A percentile compares a stretch with the other conserved stretches of the same genome.
Conservation (phyloP, 1,284 basidiomycete species). For the Mycena sp. region DNA sequence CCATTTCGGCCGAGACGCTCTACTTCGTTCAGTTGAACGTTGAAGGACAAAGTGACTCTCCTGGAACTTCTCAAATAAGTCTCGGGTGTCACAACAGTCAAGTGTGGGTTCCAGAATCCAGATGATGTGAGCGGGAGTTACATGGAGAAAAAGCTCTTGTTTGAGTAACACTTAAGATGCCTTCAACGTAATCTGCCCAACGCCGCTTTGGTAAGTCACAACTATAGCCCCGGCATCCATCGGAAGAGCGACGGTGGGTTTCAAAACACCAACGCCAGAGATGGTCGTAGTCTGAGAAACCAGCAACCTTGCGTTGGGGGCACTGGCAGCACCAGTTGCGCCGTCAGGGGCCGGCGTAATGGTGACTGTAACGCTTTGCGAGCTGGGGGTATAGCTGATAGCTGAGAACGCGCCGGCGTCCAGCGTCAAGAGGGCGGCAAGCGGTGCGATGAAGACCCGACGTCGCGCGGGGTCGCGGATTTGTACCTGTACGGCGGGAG, state of each 20-base stretch:
- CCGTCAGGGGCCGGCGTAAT: slow-evolving; percentile 52
- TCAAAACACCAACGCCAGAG: slow-evolving; percentile 51
- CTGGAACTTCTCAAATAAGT: too few species aligned
- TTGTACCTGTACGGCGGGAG: slow-evolving; percentile 53
- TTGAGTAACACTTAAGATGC: slow-evolving; percentile 2
- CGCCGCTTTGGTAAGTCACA: slow-evolving; percentile 53
- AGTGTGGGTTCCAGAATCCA: too few species aligned
- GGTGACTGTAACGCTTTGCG: slow-evolving; percentile 50
- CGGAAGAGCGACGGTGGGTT: slow-evolving; percentile 48
- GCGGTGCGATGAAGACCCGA: slow-evolving; percentile 61
- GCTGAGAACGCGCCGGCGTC: slow-evolving; percentile 67
- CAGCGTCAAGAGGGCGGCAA: slow-evolving; percentile 56
- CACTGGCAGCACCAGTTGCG: slow-evolving; percentile 52
- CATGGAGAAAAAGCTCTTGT: not conserved
- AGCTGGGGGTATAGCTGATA: slow-evolving; percentile 51
- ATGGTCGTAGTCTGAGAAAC: slow-evolving; percentile 55
- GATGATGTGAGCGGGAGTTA: too few species aligned
- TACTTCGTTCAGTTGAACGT: too few species aligned
- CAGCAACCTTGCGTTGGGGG: slow-evolving; percentile 56
- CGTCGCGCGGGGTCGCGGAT: slow-evolving; percentile 59
- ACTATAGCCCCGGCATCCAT: slow-evolving; percentile 61
- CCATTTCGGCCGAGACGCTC: too few species aligned
- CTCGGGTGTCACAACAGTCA: too few species aligned
- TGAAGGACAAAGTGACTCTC: too few species aligned
- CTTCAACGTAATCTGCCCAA: slow-evolving; percentile 45